These are phyloP conservation scores for Podospora bellae-mahoneyi DNA, from an alignment of 495 filamentous ascomycete genomes.

Conservation along the genomic window DNA sequence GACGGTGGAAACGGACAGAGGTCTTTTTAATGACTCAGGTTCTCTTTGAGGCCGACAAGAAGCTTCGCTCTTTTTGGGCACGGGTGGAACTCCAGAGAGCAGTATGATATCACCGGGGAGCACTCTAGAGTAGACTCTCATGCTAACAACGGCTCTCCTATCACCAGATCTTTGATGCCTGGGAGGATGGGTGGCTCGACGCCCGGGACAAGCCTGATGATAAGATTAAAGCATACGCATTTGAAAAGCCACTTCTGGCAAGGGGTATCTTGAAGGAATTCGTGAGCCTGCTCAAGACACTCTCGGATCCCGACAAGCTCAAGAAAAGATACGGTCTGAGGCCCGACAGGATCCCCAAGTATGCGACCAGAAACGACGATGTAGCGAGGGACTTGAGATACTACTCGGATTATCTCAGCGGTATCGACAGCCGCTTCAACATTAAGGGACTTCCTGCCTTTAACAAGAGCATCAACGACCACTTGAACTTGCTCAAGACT, in stretches of 20 bases:
- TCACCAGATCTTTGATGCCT: conserved; percentile 5
- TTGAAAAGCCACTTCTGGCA: not conserved
- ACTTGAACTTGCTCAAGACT: conserved; percentile 4
- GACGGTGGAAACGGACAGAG: conserved; percentile 1
- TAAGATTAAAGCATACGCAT: not conserved
- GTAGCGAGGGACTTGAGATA: conserved; percentile 5
- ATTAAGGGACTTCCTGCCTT: conserved; percentile 6
- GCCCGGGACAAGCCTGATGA: not conserved
- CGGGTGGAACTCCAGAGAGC: conserved; percentile 9
- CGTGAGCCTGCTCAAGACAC: conserved; percentile 7
- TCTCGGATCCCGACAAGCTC: conserved; percentile 13
- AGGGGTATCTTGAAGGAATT: conserved; percentile 13
- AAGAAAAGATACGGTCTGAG: conserved; percentile 7
- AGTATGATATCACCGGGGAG: not conserved
- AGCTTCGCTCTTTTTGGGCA: conserved; percentile 2
- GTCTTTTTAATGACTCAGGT: conserved; percentile 3
- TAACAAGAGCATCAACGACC: not conserved
- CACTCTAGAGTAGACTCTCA: not conserved
- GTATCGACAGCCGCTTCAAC: not conserved
- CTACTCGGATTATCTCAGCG: conserved; percentile 9
- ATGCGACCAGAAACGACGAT: conserved; percentile 2
- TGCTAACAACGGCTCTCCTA: not conserved
- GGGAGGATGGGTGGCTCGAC: conserved; percentile 7
- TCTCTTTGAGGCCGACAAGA: conserved; percentile 5
- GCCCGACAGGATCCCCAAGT: not conserved